phyloP scores from a whole-genome alignment of 495 filamentous ascomycete species.

The Platismatia glauca region DNA sequence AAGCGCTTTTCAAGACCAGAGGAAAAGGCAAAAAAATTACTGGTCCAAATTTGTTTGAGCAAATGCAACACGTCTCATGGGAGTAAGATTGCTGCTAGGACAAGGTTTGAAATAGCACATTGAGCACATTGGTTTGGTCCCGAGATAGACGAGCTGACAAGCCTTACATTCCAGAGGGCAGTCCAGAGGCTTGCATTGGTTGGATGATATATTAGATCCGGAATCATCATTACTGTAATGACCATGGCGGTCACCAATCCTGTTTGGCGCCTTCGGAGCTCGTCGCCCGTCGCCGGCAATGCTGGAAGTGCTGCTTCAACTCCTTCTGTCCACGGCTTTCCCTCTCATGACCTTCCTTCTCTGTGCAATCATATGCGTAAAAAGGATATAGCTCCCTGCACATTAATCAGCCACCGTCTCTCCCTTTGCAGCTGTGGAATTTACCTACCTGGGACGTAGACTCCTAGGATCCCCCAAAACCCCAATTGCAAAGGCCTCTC shows the following conservation, averaged over 20 bases:
- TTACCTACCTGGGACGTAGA: constrained; percentile 73
- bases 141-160: background rate
- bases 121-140: background rate
- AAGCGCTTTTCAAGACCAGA: background rate
- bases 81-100: background rate
- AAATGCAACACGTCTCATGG: background rate
- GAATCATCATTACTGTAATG: background rate
- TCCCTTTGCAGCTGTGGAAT: background rate
- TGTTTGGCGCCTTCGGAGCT: background rate
- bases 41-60: background rate
- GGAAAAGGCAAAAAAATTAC: background rate
- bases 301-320: background rate
- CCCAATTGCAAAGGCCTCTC: constrained; percentile 39
- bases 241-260: background rate
- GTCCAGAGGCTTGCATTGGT: background rate
- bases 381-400: constrained; percentile 76
- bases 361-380: constrained; percentile 90
- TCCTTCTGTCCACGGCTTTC: constrained; percentile 29
- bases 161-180: background rate
- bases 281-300: background rate
- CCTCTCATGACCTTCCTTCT: constrained; percentile 63
- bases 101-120: background rate
- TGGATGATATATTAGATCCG: background rate
- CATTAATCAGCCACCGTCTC: constrained; percentile 17
- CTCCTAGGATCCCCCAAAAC: constrained; percentile 55